Conservation (phyloP, 2,329 filamentous ascomycete species). For the Hypoxylon sp. region DNA sequence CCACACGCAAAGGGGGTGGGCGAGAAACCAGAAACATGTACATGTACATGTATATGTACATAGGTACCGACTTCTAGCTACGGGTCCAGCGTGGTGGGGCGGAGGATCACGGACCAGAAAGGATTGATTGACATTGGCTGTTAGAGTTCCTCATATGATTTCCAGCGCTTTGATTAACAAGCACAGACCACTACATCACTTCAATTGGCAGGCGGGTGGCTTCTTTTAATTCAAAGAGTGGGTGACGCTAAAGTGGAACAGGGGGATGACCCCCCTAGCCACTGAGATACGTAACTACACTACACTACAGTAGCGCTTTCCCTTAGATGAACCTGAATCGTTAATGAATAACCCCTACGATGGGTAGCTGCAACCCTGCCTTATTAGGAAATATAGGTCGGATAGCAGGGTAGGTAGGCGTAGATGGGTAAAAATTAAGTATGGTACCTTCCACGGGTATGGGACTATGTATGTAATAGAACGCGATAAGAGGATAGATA, state of each 20-base stretch:
- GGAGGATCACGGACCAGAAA: constrained; percentile 13
- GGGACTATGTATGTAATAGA: not conserved
- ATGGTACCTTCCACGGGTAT: not conserved
- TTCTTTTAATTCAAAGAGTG: constrained; percentile 37
- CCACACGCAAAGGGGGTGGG: constrained; percentile 37
- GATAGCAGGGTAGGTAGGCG: not conserved
- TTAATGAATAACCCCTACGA: not conserved
- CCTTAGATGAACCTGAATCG: not conserved
- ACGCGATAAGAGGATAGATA: not conserved
- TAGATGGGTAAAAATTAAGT: not conserved
- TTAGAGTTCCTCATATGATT: constrained; percentile 43
- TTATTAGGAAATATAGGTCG: constrained; percentile 3
- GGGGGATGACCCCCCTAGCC: constrained; percentile 24
- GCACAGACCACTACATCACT: constrained; percentile 33
- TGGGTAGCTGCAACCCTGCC: constrained; percentile 4
- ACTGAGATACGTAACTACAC: constrained; percentile 15
- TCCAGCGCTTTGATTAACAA: constrained; percentile 38
- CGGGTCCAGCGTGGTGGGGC: constrained; percentile 5
- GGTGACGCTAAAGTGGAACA: constrained; percentile 25
- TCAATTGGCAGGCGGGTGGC: constrained; percentile 28
- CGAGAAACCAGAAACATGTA: constrained; percentile 1
- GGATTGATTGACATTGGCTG: constrained; percentile 39
- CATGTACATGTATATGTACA: constrained; percentile 17
- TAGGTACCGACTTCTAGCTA: not conserved
- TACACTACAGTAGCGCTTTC: not conserved